These are phyloP conservation scores for Pseudogymnoascus sp. DNA, from an alignment of 2,329 filamentous ascomycete genomes.

Conservation along the genomic window DNA sequence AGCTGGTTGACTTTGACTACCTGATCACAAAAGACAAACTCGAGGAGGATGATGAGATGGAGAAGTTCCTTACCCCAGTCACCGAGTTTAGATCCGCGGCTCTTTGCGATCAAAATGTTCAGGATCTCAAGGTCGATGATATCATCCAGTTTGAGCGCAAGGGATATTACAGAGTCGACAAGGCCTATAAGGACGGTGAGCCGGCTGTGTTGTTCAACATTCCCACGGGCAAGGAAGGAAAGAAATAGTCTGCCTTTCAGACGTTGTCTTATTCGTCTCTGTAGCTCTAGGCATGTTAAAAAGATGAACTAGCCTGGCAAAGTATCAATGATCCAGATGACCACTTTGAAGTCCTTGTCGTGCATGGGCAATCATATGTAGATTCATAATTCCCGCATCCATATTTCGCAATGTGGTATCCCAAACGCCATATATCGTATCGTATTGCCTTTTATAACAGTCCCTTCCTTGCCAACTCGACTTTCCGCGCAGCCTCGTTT, in stretches of 20 bases:
- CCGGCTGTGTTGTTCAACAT: slow-evolving; percentile 62
- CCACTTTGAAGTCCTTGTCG: not conserved
- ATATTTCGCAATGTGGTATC: not conserved
- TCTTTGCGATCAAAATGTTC: slow-evolving; percentile 73
- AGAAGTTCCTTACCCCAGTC: slow-evolving; percentile 73
- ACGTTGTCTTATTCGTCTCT: not conserved
- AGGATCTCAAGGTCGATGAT: slow-evolving; percentile 72
- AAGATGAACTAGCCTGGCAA: not conserved
- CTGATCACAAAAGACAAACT: slow-evolving; percentile 93
- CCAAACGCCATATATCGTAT: slow-evolving; percentile 3
- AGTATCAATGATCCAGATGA: not conserved
- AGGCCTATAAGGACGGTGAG: slow-evolving; percentile 49
- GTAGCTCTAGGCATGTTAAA: not conserved
- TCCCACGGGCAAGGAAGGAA: slow-evolving; percentile 52
- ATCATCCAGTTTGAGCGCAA: slow-evolving; percentile 94
- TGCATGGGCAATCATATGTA: slow-evolving; percentile 1
- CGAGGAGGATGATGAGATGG: slow-evolving; percentile 77
- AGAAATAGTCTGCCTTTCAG: not conserved
- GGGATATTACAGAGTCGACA: slow-evolving; percentile 84
- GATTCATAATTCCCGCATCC: not conserved
- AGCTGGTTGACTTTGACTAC: slow-evolving; percentile 92
- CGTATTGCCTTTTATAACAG: slow-evolving; percentile 44
- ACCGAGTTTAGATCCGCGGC: slow-evolving; percentile 71
- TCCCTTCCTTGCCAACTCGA: slow-evolving; percentile 74
- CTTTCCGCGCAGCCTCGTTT: slow-evolving; percentile 65